A percentile compares a stretch with the other conserved stretches of the same genome.
These are phyloP conservation scores for Yarrowia sp. DNA, from an alignment of 805 yeast genomes.

Conservation along the genomic window DNA sequence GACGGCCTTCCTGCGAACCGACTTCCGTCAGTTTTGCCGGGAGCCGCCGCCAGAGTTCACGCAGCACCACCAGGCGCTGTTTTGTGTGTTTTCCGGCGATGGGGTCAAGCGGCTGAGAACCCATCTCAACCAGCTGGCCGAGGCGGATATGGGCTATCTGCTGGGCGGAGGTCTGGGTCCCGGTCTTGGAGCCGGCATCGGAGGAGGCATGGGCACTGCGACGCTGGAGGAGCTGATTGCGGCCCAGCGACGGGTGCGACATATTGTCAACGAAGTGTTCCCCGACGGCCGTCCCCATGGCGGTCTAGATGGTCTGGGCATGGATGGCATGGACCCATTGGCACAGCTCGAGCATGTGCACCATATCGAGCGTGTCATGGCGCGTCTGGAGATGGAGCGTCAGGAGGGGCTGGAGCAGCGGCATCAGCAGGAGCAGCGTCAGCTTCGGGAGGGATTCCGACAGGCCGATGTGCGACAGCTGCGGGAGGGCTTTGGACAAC, in stretches of 20 bases:
- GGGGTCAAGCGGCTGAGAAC: slow-evolving; percentile 78
- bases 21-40: slow-evolving; percentile 82
- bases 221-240: slow-evolving; percentile 26
- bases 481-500: not conserved
- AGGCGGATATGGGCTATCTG: slow-evolving; percentile 32
- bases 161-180: slow-evolving; percentile 4
- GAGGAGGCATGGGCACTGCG: not conserved
- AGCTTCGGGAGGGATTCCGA: not conserved
- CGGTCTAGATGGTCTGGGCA: slow-evolving; percentile 8
- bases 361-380: slow-evolving; percentile 21
- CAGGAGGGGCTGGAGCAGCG: slow-evolving; percentile 22
- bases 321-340: slow-evolving; percentile 10
- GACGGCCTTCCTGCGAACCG: slow-evolving; percentile 79
- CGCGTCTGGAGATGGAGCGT: slow-evolving; percentile 21
- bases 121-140: slow-evolving; percentile 48
- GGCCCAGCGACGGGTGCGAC: slow-evolving; percentile 24
- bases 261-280: slow-evolving; percentile 24
- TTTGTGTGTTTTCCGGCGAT: slow-evolving; percentile 90
- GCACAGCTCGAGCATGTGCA: slow-evolving; percentile 18
- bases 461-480: slow-evolving; percentile 1
- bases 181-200: not conserved
- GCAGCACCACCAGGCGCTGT: slow-evolving; percentile 75
- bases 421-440: not conserved
- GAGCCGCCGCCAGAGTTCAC: slow-evolving; percentile 91
- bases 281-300: slow-evolving; percentile 4